phyloP scores from a whole-genome alignment of 2,329 filamentous ascomycete genomes.

The Thielaviopsis musarum region DNA sequence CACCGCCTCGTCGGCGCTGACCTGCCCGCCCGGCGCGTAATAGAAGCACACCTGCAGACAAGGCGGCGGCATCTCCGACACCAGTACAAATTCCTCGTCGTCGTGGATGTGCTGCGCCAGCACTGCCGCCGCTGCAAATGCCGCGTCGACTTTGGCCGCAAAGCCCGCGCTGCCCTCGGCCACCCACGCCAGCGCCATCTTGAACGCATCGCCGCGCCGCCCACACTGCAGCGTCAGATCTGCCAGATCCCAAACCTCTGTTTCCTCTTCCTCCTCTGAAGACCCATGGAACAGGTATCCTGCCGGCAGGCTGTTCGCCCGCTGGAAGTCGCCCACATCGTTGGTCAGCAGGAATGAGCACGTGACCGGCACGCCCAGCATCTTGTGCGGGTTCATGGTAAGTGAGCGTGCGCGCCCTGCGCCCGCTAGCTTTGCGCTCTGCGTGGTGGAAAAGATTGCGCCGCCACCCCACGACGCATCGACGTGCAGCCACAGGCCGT shows the following conservation, averaged over 20 bases:
- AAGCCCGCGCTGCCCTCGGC: constrained; percentile 75
- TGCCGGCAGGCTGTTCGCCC: constrained; percentile 70
- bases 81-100: constrained; percentile 46
- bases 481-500: constrained; percentile 79
- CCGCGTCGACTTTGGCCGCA: constrained; percentile 48
- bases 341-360: constrained; percentile 75
- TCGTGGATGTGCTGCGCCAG: constrained; percentile 43
- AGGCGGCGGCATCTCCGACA: constrained; percentile 61
- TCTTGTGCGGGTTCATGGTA: constrained; percentile 90
- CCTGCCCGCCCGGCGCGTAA: constrained; percentile 37
- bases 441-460: constrained; percentile 56
- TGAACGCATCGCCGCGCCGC: constrained; percentile 67
- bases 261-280: constrained; percentile 21
- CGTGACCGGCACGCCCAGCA: constrained; percentile 81
- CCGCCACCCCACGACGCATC: constrained; percentile 85
- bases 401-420: constrained; percentile 61
- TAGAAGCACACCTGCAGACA: constrained; percentile 96
- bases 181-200: constrained; percentile 75
- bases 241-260: constrained; percentile 70
- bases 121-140: constrained; percentile 53
- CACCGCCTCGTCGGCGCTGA: constrained; percentile 20
- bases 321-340: constrained; percentile 62
- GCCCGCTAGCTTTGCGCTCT: constrained; percentile 49
- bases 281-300: constrained; percentile 66
- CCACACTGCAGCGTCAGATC: constrained; percentile 91